Evolutionary conservation across 768 basidiomycete genomes (phyloP).

Genomic region (Xanthoconium stramineum): DNA sequence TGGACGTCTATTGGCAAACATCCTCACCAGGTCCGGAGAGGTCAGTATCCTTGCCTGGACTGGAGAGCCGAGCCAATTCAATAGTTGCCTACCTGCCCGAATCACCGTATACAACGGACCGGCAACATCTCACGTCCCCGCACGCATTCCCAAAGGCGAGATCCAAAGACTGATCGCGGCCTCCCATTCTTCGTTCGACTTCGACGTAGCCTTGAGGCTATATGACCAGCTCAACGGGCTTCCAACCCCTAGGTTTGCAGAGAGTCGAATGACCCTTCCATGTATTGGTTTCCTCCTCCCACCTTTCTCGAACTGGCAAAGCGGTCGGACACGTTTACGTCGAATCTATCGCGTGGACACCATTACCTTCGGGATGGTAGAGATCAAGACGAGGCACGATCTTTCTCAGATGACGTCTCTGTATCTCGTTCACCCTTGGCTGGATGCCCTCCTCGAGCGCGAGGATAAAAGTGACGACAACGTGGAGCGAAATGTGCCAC

Average conservation of each 20-base stretch:
- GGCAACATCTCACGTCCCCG: not conserved
- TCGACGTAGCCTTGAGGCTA: not conserved
- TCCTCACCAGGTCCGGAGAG: not conserved
- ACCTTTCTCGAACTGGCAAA: not conserved
- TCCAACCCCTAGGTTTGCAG: not conserved
- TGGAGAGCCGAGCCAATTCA: not conserved
- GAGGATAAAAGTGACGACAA: not conserved
- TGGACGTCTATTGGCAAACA: not conserved
- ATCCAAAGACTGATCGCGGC: too few relatives aligned
- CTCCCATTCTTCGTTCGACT: not conserved
- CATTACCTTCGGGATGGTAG: not conserved
- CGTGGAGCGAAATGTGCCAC: not conserved
- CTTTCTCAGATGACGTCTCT: not conserved
- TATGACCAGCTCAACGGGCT: not conserved
- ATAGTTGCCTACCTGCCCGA: not conserved
- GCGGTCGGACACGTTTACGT: too few relatives aligned
- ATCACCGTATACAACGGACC: not conserved
- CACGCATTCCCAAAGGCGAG: not conserved
- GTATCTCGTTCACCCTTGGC: not conserved
- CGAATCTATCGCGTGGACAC: not conserved
- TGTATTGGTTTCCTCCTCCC: not conserved
- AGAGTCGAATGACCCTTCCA: not conserved
- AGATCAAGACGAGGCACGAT: not conserved
- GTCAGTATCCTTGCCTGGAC: not conserved
- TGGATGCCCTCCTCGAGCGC: not conserved